A percentile compares a stretch with the other conserved stretches of the same genome.
Evolutionary conservation across 768 basidiomycete species (phyloP).

Genomic region (Rhodotorula kratochvilovae): DNA sequence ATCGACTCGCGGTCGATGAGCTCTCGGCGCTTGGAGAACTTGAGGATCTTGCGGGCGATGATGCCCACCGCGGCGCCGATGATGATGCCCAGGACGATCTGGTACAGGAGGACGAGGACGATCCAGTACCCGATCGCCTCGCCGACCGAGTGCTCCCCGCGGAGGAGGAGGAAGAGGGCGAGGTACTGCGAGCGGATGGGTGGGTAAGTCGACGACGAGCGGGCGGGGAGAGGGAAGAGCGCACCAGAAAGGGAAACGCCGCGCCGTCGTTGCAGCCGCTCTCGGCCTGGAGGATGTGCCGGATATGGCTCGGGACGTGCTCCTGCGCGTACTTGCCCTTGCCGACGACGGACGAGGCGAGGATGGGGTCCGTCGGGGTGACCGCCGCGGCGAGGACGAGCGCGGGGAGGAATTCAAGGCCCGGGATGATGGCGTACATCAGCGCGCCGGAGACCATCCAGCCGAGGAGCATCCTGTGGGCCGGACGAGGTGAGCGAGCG

Average conservation of each 20-base stretch:
- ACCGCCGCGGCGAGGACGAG: constrained; percentile 72
- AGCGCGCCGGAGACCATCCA: constrained; percentile 85
- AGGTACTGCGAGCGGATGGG: constrained; percentile 48
- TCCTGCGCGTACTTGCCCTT: constrained; percentile 92
- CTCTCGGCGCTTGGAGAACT: constrained; percentile 45
- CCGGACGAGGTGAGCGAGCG: background rate
- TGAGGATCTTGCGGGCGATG: constrained; percentile 48
- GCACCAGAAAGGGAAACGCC: constrained; percentile 86
- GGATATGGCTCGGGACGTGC: constrained; percentile 72
- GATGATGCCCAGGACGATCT: constrained; percentile 48
- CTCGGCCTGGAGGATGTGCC: constrained; percentile 78
- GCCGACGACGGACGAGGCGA: constrained; percentile 86
- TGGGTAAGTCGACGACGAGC: background rate
- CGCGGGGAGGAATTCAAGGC: constrained; percentile 79
- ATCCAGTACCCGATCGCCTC: constrained; percentile 84
- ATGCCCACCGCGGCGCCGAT: constrained; percentile 49
- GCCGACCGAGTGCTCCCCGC: constrained; percentile 53
- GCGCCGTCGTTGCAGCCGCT: constrained; percentile 95
- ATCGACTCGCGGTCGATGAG: constrained; percentile 52
- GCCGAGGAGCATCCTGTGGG: constrained; percentile 60
- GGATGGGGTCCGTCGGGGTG: constrained; percentile 74
- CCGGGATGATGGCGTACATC: constrained; percentile 86
- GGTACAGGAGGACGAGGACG: constrained; percentile 45
- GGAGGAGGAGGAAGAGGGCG: constrained; percentile 77
- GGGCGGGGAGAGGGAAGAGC: background rate